Conservation (phyloP, 257 asterid genomes). For the Fraxinus cuspidata region DNA sequence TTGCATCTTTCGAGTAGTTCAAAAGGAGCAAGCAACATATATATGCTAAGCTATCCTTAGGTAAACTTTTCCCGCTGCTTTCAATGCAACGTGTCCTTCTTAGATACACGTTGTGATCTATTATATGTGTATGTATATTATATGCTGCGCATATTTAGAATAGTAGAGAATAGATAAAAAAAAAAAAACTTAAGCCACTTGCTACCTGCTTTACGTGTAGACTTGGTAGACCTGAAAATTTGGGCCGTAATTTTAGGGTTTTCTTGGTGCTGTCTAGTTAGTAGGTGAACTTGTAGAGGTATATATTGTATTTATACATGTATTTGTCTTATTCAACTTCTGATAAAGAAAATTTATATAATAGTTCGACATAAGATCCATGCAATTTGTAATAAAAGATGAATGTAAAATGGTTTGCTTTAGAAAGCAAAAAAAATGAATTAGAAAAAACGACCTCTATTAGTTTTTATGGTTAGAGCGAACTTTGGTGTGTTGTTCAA, state of each 20-base stretch:
- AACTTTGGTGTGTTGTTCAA: slow-evolving; percentile 51
- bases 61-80: neutral
- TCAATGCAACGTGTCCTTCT: slow-evolving; percentile 3
- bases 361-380: no score
- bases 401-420: no score
- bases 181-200: no score
- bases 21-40: slow-evolving; percentile 29
- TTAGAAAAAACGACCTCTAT: neutral
- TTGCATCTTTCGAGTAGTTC: slow-evolving; percentile 22
- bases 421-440: no score
- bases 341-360: no score
- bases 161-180: no score
- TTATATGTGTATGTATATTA: no score
- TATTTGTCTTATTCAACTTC: neutral
- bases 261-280: neutral
- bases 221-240: neutral
- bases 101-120: neutral
- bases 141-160: no score
- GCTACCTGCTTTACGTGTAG: no score
- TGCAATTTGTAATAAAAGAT: neutral
- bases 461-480: slow-evolving; percentile 53
- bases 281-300: neutral
- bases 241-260: neutral
- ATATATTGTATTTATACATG: neutral
- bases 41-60: slow-evolving; percentile 12